Base-by-base conservation (phyloP, 2,329 filamentous ascomycete species). In the Microascus cirrosus region DNA sequence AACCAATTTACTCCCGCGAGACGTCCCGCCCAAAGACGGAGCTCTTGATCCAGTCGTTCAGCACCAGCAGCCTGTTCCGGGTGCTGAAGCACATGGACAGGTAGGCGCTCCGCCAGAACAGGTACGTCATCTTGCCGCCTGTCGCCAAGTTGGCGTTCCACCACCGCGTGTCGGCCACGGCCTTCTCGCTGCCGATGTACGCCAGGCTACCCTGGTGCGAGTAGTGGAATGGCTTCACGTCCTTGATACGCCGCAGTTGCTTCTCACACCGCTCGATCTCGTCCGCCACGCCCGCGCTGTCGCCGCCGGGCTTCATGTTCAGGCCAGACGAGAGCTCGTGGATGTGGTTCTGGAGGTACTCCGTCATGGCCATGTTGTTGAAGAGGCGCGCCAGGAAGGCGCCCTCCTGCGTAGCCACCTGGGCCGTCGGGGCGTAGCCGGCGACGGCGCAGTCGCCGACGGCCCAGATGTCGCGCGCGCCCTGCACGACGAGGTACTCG, bases 51-150 rank as follows among this genome's bases (percentile, higher is more conserved):
- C 94, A 99, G 76, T 99, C 94, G 67, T 96, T 79, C 63, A 90
- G 77, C 66, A 99, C 94, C 56, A 99, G 82, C 65, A 97, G 83
- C 70, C 94, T 87, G 79, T 99, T 99, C 90, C 85, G 82, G 94
- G 90, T 92, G 85, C 92, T 97, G 74, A 99, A 99, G 84, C 93
- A 96, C 94, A 99, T 99, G 81, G 90, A 96, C 72, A 99, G 79
- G 74, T 99, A 99, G 58, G 93, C 94, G 70, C 89, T 95, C 71
- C 92, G 84, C 94, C 94, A 99, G 84, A 99, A 99, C 65, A 96
- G 83, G 77, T 95, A 99, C 59, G 94, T 99, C 74, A 97, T 78
- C 67, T 87, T 90, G 70, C 94, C 94, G 70, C 93, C 94, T 53
- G 87, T 90, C 61, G 94, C 93, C 66, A 99, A 82, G 78, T 97